Evolutionary conservation across 768 basidiomycete species (phyloP), one percentile per base, ranked within the genome.

Genomic region (Tulasnella sp.): DNA sequence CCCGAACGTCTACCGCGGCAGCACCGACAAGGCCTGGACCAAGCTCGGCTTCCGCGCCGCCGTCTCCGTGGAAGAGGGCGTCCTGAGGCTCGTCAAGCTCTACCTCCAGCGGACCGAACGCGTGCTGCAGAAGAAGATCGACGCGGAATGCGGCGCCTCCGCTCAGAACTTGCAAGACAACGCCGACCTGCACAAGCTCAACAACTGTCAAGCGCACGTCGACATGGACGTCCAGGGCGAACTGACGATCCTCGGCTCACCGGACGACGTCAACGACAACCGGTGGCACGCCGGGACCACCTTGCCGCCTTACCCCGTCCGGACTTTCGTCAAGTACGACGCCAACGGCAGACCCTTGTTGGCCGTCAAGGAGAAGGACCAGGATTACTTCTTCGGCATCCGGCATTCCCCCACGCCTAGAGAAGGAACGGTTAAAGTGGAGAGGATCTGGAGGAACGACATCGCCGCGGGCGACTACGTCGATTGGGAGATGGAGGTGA

Each of bases 171-270:
- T 34, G 3, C n/a, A 18, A 31, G 31, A 7, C 14, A 37, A 46
- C 31, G n/a, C 41, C 69, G 78, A 83, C 31, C 54, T 86, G 11
- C 80, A 81, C 3, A 83, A 83, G 37, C 78, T 86, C 54, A 81
- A 84, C 41, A 83, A 84, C 48, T 86, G 85, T 75, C 82, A 82
- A 12, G 84, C 85, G 44, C 83, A 84, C 69, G 80, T 86, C 54
- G 84, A 79, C 1, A 83, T 85, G 54, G 83, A 85, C 74, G 81
- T 85, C 77, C 81, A 84, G 5, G 84, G 83, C n/a, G 83, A 80
- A 76, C 42, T 85, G 37, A 82, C 84, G 42, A 83, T 84, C 60
- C 75, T 85, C 31, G 28, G 28, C 31, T 69, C 64, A 69, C 64
- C 64, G 6, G 64, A 69, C 34, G 34, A 37, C 12, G 18, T 14